Conservation (phyloP, 805 yeast genomes). For the Cyberlindnera amylophila region DNA sequence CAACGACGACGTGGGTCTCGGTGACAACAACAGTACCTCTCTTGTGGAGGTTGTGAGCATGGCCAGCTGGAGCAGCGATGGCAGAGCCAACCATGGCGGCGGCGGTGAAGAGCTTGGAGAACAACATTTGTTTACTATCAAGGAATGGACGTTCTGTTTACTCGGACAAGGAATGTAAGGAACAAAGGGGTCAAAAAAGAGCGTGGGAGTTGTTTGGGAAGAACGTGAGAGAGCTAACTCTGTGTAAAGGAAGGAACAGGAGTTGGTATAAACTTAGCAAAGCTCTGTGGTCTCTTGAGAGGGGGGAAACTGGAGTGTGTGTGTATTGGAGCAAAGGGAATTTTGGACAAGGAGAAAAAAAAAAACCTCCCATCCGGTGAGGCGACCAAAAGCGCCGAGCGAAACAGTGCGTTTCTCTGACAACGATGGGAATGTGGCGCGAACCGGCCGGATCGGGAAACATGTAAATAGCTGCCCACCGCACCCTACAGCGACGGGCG, state of each 20-base stretch:
- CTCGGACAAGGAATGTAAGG: neutral
- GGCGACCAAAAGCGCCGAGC: constrained; percentile 3
- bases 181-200: constrained; percentile 7
- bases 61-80: constrained; percentile 47
- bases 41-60: constrained; percentile 56
- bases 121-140: constrained; percentile 37
- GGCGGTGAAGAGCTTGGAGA: constrained; percentile 39
- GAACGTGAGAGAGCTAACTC: constrained; percentile 15
- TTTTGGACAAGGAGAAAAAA: neutral
- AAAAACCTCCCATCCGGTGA: neutral
- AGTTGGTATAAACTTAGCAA: constrained; percentile 21
- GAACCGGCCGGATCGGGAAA: constrained; percentile 8
- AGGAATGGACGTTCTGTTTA: constrained; percentile 10
- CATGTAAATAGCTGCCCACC: constrained; percentile 2
- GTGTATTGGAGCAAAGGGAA: neutral
- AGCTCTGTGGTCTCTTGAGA: constrained; percentile 4
- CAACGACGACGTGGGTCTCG: constrained; percentile 46
- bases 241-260: constrained; percentile 33
- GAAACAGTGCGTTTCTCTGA: constrained; percentile 1
- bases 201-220: constrained; percentile 5
- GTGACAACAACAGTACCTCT: constrained; percentile 51
- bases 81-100: constrained; percentile 40
- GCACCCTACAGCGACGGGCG: neutral
- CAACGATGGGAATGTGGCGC: constrained; percentile 2
- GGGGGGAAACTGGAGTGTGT: neutral